Percentiles rank a stretch among this genome's conserved stretches.
Conservation (phyloP, 179 eudicot genomes). For the Silene vulgaris region DNA sequence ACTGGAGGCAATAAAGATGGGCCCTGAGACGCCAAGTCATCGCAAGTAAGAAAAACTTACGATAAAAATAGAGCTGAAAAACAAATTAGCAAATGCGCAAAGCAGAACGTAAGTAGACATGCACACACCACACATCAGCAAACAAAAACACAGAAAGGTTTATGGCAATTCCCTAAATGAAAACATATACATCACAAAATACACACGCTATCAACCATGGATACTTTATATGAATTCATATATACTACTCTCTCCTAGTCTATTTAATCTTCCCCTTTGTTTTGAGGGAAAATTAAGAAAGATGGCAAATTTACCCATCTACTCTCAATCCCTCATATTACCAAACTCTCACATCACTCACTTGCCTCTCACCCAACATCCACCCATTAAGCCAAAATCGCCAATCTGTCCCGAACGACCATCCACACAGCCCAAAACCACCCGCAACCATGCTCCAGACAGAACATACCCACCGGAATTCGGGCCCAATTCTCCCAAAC, state of each 20-base stretch:
- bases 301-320: too few species aligned
- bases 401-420: too few species aligned
- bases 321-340: too few species aligned
- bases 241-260: not conserved
- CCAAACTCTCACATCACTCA: too few species aligned
- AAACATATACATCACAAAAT: not conserved
- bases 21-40: not conserved
- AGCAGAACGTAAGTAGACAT: not conserved
- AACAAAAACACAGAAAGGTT: conserved; percentile 8
- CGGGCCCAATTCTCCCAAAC: too few species aligned
- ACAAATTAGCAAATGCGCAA: not conserved
- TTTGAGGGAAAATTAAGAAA: too few species aligned
- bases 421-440: too few species aligned
- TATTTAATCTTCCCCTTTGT: too few species aligned
- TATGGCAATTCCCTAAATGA: not conserved
- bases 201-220: not conserved
- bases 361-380: too few species aligned
- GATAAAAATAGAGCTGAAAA: not conserved
- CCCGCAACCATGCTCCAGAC: too few species aligned
- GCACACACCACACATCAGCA: not conserved
- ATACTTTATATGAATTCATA: not conserved
- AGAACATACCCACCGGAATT: too few species aligned
- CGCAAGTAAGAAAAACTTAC: not conserved
- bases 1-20: not conserved
- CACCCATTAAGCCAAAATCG: too few species aligned